Evolutionary conservation across 441 rosid species (phyloP), one percentile per base, ranked within the genome.

Genomic region (Pelargonium myrrhifolium): DNA sequence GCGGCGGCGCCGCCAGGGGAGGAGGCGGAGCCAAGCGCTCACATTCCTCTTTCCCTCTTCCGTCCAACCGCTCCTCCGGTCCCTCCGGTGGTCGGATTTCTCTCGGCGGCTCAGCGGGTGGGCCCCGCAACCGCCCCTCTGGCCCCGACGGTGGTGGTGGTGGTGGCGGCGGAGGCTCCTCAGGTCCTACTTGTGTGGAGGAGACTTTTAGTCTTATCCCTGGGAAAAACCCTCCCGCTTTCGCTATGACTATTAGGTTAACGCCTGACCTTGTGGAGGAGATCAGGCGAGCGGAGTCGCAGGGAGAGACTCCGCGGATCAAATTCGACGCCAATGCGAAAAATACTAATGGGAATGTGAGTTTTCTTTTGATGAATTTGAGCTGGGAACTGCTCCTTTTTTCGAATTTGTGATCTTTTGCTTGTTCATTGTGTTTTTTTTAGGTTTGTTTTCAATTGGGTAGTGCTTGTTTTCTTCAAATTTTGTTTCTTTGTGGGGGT

Each of bases 251-350:
- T 26, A 89, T 94, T 65, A 76, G 88, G 74, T 69, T 94, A 71
- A 82, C 86, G 15, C 99, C 99, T 42, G 99, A 87, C 67, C 80
- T 94, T 82, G 89, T 91, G 65, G 96, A 94, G 47, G 97, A 94
- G 91, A 91, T 94, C 79, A 88, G 81, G 77, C 83, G 85, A 59
- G 78, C 80, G 14, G 97, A 94, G 73, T 85, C 85, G 17, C 93
- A 87, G 71, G 93, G 96, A 15, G 83, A 81, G 65, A 72, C 83
- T 18, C 91, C 98, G 3, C 82, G 80, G 88, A 90, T 94, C 80
- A 92, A 92, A 78, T 94, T 94, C 78, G 98, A 84, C 80, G 80
- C 90, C 21, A 74, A 83, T 64, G 81, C 88, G 65, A 82, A 81
- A 22, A 83, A 86, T 71, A 76, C 87, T 9, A 68, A 65, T 72